Evolutionary conservation across 768 basidiomycete genomes (phyloP), one percentile per base, ranked within the genome.

Genomic region (Leccinum arenicola): DNA sequence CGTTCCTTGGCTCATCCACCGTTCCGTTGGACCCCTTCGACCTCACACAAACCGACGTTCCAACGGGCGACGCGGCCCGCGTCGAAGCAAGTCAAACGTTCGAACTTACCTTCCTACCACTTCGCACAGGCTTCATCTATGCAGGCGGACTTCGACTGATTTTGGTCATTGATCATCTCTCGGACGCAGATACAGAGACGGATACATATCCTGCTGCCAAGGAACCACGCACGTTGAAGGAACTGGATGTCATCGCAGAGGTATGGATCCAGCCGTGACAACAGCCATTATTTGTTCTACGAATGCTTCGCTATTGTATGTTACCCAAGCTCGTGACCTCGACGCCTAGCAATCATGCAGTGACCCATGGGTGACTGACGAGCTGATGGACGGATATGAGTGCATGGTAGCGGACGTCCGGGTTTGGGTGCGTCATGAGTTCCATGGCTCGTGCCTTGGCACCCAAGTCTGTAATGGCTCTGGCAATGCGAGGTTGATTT

Each of bases 321-420:
- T 38, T 58, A 61, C 48, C 19, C 48, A 51, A 31, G 19, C 23
- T n/a, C 27, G 21, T 54, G 17, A n/a, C 12, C 43, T 35, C 6
- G 4, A 27, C 36, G 12, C 43, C 43, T n/a, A 19, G 52, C 19
- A 19, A 25, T 71, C 55, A 70, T 59, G 57, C 82, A 19, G 81
- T 75, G 48, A 84, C 73, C 92, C 92, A 95, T 9, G 92, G 87
- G 66, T 95, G 93, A 71, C 92, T 94, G 68, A 97, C 90, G 33
- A 97, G 85, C 56, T 88, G 84, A 70, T 98, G 95, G 9, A 95
- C 95, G 6, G 92, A 88, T 38, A 98, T 77, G 38, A 98, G 78
- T 2, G 95, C 94, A 58, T 89, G 88, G 79, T 98, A 99, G 64
- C 93, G 85, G 56, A 98, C 94, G 66, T 98, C 91, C 21, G 89